Evolutionary conservation across 208 protist genomes (phyloP).

Genomic region (Porcisia hertigi): DNA sequence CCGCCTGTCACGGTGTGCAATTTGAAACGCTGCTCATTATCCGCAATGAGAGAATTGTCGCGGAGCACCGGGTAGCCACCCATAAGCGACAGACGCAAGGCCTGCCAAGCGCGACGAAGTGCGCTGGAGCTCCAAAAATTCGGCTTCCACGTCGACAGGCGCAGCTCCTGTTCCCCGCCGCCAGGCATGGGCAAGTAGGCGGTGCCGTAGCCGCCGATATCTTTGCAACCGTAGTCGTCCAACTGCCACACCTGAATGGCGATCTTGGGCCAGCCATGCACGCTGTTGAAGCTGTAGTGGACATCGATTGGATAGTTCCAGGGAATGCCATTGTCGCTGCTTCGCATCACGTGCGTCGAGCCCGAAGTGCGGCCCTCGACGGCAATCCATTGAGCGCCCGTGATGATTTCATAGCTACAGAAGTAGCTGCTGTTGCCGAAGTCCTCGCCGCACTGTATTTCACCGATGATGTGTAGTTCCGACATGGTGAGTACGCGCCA

Average conservation of each 20-base stretch:
- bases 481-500: slow-evolving; percentile 37
- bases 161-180: slow-evolving; percentile 55
- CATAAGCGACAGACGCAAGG: slow-evolving; percentile 61
- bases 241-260: slow-evolving; percentile 88
- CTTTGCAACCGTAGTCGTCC: slow-evolving; percentile 84
- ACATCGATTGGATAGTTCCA: slow-evolving; percentile 90
- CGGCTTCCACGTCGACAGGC: slow-evolving; percentile 79
- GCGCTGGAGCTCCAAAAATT: slow-evolving; percentile 74
- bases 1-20: slow-evolving; percentile 79
- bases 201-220: slow-evolving; percentile 87
- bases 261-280: slow-evolving; percentile 91
- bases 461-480: slow-evolving; percentile 88
- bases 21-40: slow-evolving; percentile 83
- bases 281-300: slow-evolving; percentile 70
- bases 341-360: slow-evolving; percentile 83
- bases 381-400: slow-evolving; percentile 70
- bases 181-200: slow-evolving; percentile 75
- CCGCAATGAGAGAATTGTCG: slow-evolving; percentile 82
- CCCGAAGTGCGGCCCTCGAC: slow-evolving; percentile 75
- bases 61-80: slow-evolving; percentile 82
- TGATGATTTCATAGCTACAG: slow-evolving; percentile 81
- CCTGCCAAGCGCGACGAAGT: slow-evolving; percentile 62
- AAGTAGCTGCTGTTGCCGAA: slow-evolving; percentile 75
- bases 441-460: slow-evolving; percentile 62
- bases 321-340: slow-evolving; percentile 41